Evolutionary conservation across 108 stramenopile genomes (phyloP), one percentile per base, ranked within the genome.

Genomic region (Schizochytrium sp.): DNA sequence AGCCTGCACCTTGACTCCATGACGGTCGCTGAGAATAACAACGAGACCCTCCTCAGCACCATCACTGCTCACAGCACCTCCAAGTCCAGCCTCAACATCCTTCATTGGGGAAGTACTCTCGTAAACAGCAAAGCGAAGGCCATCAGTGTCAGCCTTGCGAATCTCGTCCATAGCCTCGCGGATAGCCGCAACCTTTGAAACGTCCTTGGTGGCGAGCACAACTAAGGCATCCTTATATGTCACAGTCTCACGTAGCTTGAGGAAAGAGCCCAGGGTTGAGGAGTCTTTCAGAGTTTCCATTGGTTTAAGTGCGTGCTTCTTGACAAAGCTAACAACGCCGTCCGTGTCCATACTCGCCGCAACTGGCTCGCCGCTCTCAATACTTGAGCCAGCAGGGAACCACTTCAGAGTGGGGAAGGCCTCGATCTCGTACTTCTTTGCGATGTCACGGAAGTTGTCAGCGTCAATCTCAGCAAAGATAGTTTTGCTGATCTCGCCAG

Each of bases 391-490:
- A 42, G 91, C 94, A 41, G 92, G 91, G 92, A 94, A 69, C 55
- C 92, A 91, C 91, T 94, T 93, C 44, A 94, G 87, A 72, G 94
- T 94, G 53, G 94, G 94, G 92, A 92, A 94, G 1, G 90, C 94
- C 19, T 91, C 45, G 41, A 87, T 88, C 87, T 92, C 92, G 61
- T 92, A 56, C 45, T 19, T 88, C 50, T 92, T 92, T 76, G 91
- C 93, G 90, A 93, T 92, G 41, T 46, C 91, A 87, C 17, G 50
- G 28, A 55, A 83, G 50, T 83, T 55, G 28, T 83, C 76, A 47
- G 93, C 87, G 87, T 95, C 94, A 93, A 95, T 93, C 94, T 94
- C 93, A 55, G 92, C 93, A 59, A 95, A 88, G 42, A 93, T 76
- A 5, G 94, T 92, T 0, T 93, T 93, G 40, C 92, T 91, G 50